phyloP scores from a whole-genome alignment of 2,329 filamentous ascomycete genomes.

The Penicillium sp. region DNA sequence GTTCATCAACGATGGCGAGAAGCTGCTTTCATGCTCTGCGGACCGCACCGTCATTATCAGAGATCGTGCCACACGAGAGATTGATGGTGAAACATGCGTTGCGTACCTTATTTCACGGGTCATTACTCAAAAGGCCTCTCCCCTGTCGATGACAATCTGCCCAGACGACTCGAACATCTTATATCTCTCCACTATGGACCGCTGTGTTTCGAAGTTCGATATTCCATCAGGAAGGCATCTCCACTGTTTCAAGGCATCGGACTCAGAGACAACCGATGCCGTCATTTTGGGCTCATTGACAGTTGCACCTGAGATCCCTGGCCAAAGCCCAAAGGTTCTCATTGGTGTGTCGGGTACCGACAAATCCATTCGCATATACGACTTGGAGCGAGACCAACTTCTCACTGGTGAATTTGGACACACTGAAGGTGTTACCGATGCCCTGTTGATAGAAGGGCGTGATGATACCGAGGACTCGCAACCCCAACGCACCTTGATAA shows the following conservation, averaged over 20 bases:
- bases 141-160: constrained; percentile 76
- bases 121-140: constrained; percentile 82
- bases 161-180: constrained; percentile 60
- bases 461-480: constrained; percentile 46
- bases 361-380: constrained; percentile 91
- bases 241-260: constrained; percentile 77
- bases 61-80: constrained; percentile 70
- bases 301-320: constrained; percentile 55
- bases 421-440: constrained; percentile 87
- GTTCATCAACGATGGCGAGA: constrained; percentile 69
- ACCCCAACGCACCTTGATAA: constrained; percentile 57
- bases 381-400: constrained; percentile 72
- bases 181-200: constrained; percentile 63
- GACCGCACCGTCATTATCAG: constrained; percentile 86
- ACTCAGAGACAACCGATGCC: constrained; percentile 76
- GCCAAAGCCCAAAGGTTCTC: constrained; percentile 65
- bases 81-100: constrained; percentile 55
- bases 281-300: constrained; percentile 80
- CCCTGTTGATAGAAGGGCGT: constrained; percentile 64
- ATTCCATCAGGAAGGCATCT: constrained; percentile 68
- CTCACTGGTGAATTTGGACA: constrained; percentile 92
- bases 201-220: constrained; percentile 61
- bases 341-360: constrained; percentile 91
- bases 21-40: constrained; percentile 80
- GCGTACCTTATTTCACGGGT: constrained; percentile 77